Evolutionary conservation across 78 protist genomes (phyloP).

Genomic region (Dictyostelium firmibasis): DNA sequence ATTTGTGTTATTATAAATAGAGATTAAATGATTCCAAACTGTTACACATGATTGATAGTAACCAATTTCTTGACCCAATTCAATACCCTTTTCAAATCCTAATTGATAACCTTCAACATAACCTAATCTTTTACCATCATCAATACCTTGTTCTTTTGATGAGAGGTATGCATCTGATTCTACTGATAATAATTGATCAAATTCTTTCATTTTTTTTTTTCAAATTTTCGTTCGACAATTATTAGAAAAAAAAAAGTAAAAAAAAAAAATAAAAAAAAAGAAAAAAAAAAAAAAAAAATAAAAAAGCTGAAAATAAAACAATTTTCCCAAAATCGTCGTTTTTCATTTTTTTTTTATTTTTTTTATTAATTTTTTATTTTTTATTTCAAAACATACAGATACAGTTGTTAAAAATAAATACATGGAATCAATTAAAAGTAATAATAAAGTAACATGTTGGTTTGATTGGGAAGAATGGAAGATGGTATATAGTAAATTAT

Average conservation of each 20-base stretch:
- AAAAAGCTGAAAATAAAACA: too few species aligned
- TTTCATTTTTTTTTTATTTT: too few species aligned
- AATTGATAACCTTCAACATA: slow-evolving; percentile 70
- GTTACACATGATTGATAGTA: slow-evolving; percentile 61
- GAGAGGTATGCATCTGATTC: slow-evolving; percentile 22
- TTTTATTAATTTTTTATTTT: too few species aligned
- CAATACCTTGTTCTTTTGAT: slow-evolving; percentile 48
- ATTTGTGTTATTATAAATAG: neutral
- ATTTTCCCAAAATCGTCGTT: too few species aligned
- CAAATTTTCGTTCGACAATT: too few species aligned
- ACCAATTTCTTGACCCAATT: slow-evolving; percentile 66
- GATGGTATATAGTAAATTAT: neutral
- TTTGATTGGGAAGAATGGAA: slow-evolving; percentile 70
- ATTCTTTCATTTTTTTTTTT: slow-evolving; percentile 33
- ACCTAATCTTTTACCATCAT: slow-evolving; percentile 57
- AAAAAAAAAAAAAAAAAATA: too few species aligned
- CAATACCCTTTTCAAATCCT: slow-evolving; percentile 57
- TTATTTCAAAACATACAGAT: too few species aligned
- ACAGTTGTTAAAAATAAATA: too few species aligned
- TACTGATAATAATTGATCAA: slow-evolving; percentile 31
- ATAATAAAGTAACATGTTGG: neutral
- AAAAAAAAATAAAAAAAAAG: too few species aligned
- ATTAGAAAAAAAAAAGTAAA: too few species aligned
- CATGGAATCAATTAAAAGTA: neutral
- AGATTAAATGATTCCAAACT: slow-evolving; percentile 42